A percentile compares a stretch with the other conserved stretches of the same genome.
Evolutionary conservation across 345 rosid genomes (phyloP).

Genomic region (Eucalyptus paniculata): DNA sequence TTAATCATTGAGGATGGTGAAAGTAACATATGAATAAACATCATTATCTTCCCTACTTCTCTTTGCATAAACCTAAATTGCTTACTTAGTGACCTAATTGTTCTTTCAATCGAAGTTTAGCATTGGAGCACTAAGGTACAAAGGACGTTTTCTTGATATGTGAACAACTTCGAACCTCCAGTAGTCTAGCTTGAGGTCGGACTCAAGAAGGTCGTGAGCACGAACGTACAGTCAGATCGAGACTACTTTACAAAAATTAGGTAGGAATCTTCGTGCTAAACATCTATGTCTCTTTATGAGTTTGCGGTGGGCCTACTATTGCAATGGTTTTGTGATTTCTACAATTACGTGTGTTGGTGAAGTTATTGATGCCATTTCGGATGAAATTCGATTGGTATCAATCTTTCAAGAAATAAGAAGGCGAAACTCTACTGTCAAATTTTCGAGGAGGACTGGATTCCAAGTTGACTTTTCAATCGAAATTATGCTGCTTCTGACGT

Average conservation of each 20-base stretch:
- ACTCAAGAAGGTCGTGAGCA: not conserved
- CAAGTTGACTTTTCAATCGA: not conserved
- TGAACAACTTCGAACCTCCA: not conserved
- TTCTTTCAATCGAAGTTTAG: not conserved
- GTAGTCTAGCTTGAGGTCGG: not conserved
- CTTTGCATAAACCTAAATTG: not conserved
- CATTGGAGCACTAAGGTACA: not conserved
- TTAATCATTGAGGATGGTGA: not conserved
- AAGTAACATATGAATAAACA: not conserved
- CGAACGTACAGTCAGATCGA: not conserved
- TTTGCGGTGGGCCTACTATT: not conserved
- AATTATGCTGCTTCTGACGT: not conserved
- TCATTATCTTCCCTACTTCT: not conserved
- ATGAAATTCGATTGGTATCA: not conserved
- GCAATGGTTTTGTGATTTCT: not conserved
- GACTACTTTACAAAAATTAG: not conserved
- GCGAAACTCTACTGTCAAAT: not conserved
- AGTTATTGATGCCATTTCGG: not conserved
- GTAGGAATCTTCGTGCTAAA: not conserved
- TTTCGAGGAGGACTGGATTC: not conserved
- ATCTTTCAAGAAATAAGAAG: not conserved
- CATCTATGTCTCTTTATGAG: not conserved
- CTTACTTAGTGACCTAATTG: not conserved
- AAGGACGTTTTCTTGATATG: not conserved
- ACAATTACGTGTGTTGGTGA: not conserved